Conservation (phyloP, 768 basidiomycete genomes). For the Mycena indigotica region DNA sequence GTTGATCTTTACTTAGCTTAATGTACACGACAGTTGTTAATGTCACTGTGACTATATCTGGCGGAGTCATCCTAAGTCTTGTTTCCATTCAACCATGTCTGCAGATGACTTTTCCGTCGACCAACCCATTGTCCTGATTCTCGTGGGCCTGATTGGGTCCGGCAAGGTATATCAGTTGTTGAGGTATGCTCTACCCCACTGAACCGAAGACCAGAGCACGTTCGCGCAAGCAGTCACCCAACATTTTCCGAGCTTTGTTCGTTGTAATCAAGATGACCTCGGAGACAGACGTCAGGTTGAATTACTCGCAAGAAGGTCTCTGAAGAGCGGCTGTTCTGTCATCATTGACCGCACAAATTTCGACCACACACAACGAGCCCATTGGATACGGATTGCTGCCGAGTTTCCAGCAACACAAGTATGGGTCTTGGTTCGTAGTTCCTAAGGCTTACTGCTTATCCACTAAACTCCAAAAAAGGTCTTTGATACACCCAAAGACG, state of each 20-base stretch:
- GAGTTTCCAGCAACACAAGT: slow-evolving; percentile 63
- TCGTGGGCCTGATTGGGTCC: slow-evolving; percentile 74
- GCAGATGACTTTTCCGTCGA: slow-evolving; percentile 17
- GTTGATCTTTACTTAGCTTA: slow-evolving; percentile 20
- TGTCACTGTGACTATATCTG: background rate
- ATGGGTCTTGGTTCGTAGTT: slow-evolving; percentile 65
- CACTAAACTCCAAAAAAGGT: slow-evolving; percentile 29
- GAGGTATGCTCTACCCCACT: no score
- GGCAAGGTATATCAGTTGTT: slow-evolving; percentile 79
- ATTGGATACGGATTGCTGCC: slow-evolving; percentile 76
- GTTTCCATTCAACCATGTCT: background rate
- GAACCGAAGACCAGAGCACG: slow-evolving; percentile 57
- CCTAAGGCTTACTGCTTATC: no score
- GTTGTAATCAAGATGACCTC: slow-evolving; percentile 83
- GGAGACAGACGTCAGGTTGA: slow-evolving; percentile 71
- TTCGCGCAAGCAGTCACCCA: slow-evolving; percentile 73
- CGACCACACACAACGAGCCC: slow-evolving; percentile 65
- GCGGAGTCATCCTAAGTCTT: background rate
- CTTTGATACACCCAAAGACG: slow-evolving; percentile 77
- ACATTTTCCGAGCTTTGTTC: slow-evolving; percentile 60
- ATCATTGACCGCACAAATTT: slow-evolving; percentile 83
- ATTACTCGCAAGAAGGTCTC: slow-evolving; percentile 49
- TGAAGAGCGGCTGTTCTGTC: slow-evolving; percentile 65
- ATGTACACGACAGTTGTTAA: slow-evolving; percentile 14
- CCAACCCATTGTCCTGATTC: slow-evolving; percentile 61